These are phyloP conservation scores for Penicillium ucsense DNA, from an alignment of 495 filamentous ascomycete species.

Conservation along the genomic window DNA sequence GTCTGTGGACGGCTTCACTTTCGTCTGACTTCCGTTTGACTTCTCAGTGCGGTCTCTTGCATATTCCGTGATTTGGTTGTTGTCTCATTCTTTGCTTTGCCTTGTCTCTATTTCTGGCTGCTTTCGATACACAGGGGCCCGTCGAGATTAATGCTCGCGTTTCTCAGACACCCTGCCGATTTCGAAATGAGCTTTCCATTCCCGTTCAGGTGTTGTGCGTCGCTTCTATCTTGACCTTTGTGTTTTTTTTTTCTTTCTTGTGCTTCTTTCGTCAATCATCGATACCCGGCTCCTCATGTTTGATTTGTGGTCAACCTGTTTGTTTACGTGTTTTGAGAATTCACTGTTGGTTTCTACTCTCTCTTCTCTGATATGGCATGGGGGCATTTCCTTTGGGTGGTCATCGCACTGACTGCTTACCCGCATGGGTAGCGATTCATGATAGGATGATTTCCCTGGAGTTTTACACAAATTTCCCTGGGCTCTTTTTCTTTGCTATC, in stretches of 20 bases:
- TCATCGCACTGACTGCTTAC: no score
- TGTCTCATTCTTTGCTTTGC: slow-evolving; percentile 13
- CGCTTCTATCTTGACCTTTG: slow-evolving; percentile 2
- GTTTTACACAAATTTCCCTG: no score
- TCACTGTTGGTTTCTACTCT: no score
- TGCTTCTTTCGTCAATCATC: slow-evolving; percentile 14
- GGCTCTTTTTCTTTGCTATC: no score
- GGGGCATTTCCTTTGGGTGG: no score
- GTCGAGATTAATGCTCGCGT: neutral
- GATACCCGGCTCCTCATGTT: slow-evolving; percentile 16
- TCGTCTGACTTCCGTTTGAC: no score
- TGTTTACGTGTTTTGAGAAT: no score
- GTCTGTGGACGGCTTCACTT: no score
- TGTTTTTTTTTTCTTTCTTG: slow-evolving; percentile 4
- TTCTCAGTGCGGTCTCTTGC: slow-evolving; percentile 9
- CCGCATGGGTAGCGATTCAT: no score
- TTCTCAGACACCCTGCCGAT: neutral
- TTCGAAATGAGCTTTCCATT: neutral
- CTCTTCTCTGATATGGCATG: no score
- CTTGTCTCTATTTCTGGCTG: neutral
- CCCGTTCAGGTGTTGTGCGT: neutral
- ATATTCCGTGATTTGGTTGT: slow-evolving; percentile 7
- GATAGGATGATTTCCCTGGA: no score
- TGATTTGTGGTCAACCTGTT: no score
- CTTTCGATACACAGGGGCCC: neutral